Base-by-base conservation (phyloP, 768 basidiomycete species). In the Lentinula detonsa region DNA sequence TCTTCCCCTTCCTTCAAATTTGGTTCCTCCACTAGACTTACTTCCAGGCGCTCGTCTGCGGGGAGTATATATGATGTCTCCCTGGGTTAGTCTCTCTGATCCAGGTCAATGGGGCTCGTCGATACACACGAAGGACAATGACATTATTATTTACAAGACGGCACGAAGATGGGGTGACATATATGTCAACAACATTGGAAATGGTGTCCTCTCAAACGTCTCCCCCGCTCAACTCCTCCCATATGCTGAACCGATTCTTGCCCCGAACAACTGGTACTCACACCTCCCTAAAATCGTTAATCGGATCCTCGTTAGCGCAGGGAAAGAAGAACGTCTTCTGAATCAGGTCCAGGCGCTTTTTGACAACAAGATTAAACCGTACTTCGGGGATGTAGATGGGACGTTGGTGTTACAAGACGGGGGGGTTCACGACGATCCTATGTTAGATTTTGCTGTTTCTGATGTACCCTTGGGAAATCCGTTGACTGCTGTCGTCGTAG, bases 371-470 rank as follows among this genome's bases (percentile, higher is more conserved):
- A 46, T 57, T 18, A 43, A 45, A 18, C 56, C 42, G 5, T 43
- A 31, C n/a, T 18, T 39, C 5, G 37, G 37, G 13, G 13, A 46
- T 31, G 13, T 6, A 23, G 61, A 73, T 37, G 69, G 62, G 40
- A 64, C 67, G 51, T 60, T 75, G 4, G 60, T 60, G 11, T 50
- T 75, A 21, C 75, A 77, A 62, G 61, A 68, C 21, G 62, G 67
- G 50, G 77, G 75, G 1, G 65, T 76, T 6, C 77, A 78, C 59
- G 71, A 75, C 61, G 75, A 77, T 57, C 70, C 70, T 50, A 71
- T 66, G 40, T 63, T 73, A 34, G 75, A 78, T 60, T 57, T 45
- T 16, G 6, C 40, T 3, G 9, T 57, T 21, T 28, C 39, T 7
- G 42, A 57, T 43, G 23, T 4, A 16, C 56, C 56, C 2, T 23